Percentiles rank a stretch among this genome's conserved stretches.
Evolutionary conservation across 2,329 filamentous ascomycete species (phyloP).

Genomic region (Pseudopyricularia cyperi): DNA sequence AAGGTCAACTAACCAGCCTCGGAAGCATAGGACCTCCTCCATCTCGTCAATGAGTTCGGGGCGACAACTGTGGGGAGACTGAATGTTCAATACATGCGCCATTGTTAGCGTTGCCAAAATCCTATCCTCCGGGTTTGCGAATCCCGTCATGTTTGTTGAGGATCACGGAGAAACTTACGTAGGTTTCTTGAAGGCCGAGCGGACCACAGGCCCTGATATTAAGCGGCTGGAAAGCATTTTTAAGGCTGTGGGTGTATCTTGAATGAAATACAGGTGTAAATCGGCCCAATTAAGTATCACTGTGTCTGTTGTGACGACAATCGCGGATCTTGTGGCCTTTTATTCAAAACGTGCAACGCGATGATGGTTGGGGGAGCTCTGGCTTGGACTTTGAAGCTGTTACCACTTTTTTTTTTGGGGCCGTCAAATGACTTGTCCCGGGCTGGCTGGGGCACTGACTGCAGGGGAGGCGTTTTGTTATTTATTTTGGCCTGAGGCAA

Average conservation of each 20-base stretch:
- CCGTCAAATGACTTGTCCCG: background rate
- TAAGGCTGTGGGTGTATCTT: slow-evolving; percentile 5
- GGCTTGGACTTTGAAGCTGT: background rate
- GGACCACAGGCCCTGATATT: slow-evolving; percentile 44
- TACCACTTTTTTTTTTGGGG: background rate
- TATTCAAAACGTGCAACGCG: background rate
- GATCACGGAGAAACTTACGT: slow-evolving; percentile 4
- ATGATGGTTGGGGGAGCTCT: background rate
- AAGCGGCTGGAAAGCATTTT: slow-evolving; percentile 49
- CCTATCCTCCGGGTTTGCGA: background rate
- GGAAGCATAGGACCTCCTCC: slow-evolving; percentile 46
- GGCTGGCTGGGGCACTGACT: background rate
- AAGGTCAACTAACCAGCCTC: slow-evolving; percentile 34
- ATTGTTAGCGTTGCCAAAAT: background rate
- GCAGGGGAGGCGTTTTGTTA: too few relatives aligned
- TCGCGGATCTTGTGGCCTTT: background rate
- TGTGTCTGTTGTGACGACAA: background rate
- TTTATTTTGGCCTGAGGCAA: background rate
- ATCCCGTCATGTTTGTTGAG: background rate
- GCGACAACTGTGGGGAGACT: slow-evolving; percentile 37
- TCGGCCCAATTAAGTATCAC: background rate
- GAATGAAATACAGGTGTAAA: too few relatives aligned
- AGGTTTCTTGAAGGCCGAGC: slow-evolving; percentile 36
- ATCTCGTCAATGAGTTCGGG: slow-evolving; percentile 32
- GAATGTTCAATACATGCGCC: slow-evolving; percentile 1